Percentiles rank a stretch among this genome's conserved stretches.
Conservation (phyloP, 164 flowering plant genomes). For the Berberis thunbergii region DNA sequence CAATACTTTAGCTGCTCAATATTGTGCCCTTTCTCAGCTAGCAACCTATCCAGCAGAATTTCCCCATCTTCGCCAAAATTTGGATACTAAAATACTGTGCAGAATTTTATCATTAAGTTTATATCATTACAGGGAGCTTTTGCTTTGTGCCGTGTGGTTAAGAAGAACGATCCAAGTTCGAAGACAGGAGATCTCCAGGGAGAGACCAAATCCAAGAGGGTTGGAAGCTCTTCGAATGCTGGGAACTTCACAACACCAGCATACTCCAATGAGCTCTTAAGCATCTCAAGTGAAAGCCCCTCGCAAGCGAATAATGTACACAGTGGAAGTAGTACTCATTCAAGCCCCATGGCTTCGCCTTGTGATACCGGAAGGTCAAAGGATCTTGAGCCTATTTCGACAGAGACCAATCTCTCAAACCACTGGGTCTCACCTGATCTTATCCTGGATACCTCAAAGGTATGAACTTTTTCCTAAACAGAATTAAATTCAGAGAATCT, state of each 20-base stretch:
- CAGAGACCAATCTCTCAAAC: conserved; percentile 17
- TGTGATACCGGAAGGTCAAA: conserved; percentile 17
- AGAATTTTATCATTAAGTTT: not conserved
- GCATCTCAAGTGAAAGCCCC: conserved; percentile 18
- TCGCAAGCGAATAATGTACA: conserved; percentile 21
- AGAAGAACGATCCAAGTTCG: conserved; percentile 40
- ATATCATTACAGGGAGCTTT: conserved; percentile 48
- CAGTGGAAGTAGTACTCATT: conserved; percentile 28
- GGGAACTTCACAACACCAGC: conserved; percentile 16
- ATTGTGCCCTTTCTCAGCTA: too few relatives aligned
- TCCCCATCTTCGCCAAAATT: too few relatives aligned
- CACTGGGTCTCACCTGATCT: conserved; percentile 45
- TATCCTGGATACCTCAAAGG: conserved; percentile 67
- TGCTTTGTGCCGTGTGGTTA: conserved; percentile 73
- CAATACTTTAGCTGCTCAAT: not conserved
- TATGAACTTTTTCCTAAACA: conserved; percentile 7
- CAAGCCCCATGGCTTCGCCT: conserved; percentile 49
- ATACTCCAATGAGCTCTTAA: conserved; percentile 26
- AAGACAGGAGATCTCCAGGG: conserved; percentile 26
- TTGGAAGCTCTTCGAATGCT: conserved; percentile 27
- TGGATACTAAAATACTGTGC: too few relatives aligned
- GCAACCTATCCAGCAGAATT: too few relatives aligned
- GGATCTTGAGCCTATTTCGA: conserved; percentile 22
- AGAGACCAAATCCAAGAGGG: conserved; percentile 34
- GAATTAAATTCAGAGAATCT: not conserved